Evolutionary conservation across 805 yeast genomes (phyloP), one percentile per base, ranked within the genome.

Genomic region (Kluyveromyces dobzhanskii): DNA sequence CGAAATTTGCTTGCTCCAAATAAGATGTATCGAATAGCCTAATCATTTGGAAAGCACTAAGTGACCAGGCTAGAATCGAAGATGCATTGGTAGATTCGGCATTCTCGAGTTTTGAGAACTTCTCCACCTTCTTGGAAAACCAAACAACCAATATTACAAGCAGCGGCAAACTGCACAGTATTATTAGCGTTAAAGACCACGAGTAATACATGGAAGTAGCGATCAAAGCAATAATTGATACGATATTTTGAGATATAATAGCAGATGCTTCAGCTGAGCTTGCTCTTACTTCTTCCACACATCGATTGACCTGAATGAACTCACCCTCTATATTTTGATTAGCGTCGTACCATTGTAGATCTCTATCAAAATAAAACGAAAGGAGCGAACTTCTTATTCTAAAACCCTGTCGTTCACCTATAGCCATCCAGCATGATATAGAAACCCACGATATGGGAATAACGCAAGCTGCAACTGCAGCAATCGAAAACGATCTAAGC

Each of bases 161-260:
- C 0, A 87, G 25, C 0, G 98, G 98, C 3, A 85, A 48, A 3
- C 82, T 69, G 1, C 85, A 79, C 42, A 90, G 51, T n/a, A 82
- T 75, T 1, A 92, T 73, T 18, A 92, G 60, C 0, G 97, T 84
- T 9, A 92, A 67, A 3, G 84, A 70, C 97, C 97, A 90, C 3
- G 94, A 84, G 44, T 77, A 79, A 44, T 72, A 71, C 54, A 92
- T 72, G 1, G 95, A 78, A 0, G 83, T 75, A 1, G 75, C 69
- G 1, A 80, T 53, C 9, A 81, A 59, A 0, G 81, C 75, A 3
- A 74, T 38, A 0, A 76, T 62, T 0, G 86, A 69, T 0, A 76
- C 72, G 1, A 67, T 30, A 7, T 76, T 69, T 46, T 78, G 78
- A 10, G 75, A 52, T 1, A 79, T 51, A 16, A 78, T 48, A 0